Base-by-base conservation (phyloP, 768 basidiomycete genomes). In the Rhizopogon sp. region DNA sequence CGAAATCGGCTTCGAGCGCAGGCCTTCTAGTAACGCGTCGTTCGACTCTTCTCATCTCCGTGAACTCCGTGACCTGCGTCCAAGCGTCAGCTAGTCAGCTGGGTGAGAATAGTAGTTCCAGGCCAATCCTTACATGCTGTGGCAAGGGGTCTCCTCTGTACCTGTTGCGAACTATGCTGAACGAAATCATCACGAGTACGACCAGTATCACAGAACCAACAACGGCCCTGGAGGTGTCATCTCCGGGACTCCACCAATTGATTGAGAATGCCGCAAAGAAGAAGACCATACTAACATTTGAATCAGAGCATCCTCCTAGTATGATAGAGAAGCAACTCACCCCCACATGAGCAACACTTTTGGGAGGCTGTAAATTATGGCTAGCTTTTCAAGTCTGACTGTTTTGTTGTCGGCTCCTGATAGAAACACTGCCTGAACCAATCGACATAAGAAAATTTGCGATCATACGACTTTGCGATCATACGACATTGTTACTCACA, bases 271-370 rank as follows among this genome's bases (percentile, higher is more conserved):
- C 68, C 1, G 51, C 59, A 39, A 56, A 61, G 58, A 70, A 69
- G 28, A 69, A 52, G 14, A 64, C 14, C 61, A 69, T 67, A 16
- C 68, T 70, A 14, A 11, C n/a, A 25, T 28, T 13, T 1, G 8
- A 11, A 35, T 61, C 16, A 61, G 31, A 8, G 25, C 29, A 44
- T 5, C 42, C 2, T 5, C 9, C 43, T 22, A 5, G 8, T 13
- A 31, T 10, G 11, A 3, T 39, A 22, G 22, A 22, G 11, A 25
- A 25, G 25, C 3, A 25, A 74, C 81, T 66, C 60, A 82, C 82
- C 74, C 76, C 82, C 82, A 84, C 70, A 84, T 76, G 33, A 84
- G 69, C 17, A 83, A 66, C 1, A 79, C 77, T 53, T 80, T 79
- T 0, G 83, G 82, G 13, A 84, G 58, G 54, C 78, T 78, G 56